These are phyloP conservation scores for Spencermartinsiella ligniputridi DNA, from an alignment of 1,139 yeast genomes.

Conservation along the genomic window DNA sequence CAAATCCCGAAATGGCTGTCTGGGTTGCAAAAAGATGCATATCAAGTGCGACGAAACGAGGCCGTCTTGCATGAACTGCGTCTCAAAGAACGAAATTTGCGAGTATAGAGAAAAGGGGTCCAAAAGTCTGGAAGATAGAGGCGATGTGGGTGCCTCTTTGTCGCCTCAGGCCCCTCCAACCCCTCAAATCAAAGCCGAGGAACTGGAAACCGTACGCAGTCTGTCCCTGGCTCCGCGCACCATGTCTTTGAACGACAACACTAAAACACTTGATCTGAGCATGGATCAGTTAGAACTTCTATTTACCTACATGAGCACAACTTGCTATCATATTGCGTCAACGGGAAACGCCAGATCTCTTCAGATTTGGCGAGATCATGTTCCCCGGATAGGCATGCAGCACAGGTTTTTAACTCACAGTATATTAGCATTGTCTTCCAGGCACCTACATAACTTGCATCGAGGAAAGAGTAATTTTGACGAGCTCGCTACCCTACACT, in stretches of 20 bases:
- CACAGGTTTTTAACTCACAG: not conserved
- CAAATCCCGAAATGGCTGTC: constrained; percentile 76
- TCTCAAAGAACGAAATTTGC: constrained; percentile 22
- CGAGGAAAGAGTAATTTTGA: not conserved
- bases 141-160: too few relatives aligned
- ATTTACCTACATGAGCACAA: not conserved
- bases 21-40: constrained; percentile 72
- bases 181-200: not conserved
- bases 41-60: constrained; percentile 75
- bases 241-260: not conserved
- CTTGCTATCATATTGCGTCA: not conserved
- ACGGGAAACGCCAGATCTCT: not conserved
- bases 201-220: not conserved
- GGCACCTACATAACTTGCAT: not conserved
- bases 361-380: not conserved
- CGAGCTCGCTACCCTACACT: not conserved
- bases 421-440: not conserved
- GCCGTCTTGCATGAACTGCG: constrained; percentile 69
- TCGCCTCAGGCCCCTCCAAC: too few relatives aligned
- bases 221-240: not conserved
- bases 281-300: constrained; percentile 1
- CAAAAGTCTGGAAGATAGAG: not conserved
- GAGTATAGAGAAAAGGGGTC: constrained; percentile 8
- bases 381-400: not conserved
- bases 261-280: not conserved